Evolutionary conservation across 345 rosid species (phyloP).

Genomic region (Streptanthus diversifolius): DNA sequence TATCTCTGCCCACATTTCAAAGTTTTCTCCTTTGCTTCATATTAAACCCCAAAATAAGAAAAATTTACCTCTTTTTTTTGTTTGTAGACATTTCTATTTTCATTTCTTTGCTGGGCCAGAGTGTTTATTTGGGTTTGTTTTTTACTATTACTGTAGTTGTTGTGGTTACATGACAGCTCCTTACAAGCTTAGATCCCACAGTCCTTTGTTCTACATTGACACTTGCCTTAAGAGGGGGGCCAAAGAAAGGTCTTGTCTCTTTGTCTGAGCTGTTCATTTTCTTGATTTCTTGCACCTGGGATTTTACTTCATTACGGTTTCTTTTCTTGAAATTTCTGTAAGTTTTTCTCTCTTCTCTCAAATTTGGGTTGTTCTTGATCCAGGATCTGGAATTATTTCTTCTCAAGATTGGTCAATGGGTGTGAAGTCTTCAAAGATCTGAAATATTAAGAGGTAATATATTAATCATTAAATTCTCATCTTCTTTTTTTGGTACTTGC

Average conservation of each 20-base stretch:
- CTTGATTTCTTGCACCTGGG: constrained; percentile 31
- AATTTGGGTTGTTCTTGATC: constrained; percentile 26
- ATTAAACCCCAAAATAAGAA: neutral
- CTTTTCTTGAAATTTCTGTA: neutral
- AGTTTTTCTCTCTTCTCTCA: neutral
- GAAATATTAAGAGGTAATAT: constrained; percentile 37
- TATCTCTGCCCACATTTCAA: constrained; percentile 21
- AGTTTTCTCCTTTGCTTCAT: constrained; percentile 8
- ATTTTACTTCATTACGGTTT: constrained; percentile 2
- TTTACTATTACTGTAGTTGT: constrained; percentile 38
- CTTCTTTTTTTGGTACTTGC: constrained; percentile 9
- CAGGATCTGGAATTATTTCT: constrained; percentile 46
- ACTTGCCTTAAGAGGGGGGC: constrained; percentile 33
- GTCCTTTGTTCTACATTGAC: constrained; percentile 22
- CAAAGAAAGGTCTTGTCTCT: constrained; percentile 30
- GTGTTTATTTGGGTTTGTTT: constrained; percentile 19
- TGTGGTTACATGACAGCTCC: constrained; percentile 54
- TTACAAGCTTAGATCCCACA: constrained; percentile 60
- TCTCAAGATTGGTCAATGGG: constrained; percentile 20
- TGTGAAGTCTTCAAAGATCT: constrained; percentile 47
- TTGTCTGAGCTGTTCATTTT: constrained; percentile 33
- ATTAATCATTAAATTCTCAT: constrained; percentile 7
- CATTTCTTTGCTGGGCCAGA: constrained; percentile 15
- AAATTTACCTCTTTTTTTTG: neutral
- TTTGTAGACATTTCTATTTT: neutral